Conservation (phyloP, 768 basidiomycete genomes). For the Agrocybe praecox region DNA sequence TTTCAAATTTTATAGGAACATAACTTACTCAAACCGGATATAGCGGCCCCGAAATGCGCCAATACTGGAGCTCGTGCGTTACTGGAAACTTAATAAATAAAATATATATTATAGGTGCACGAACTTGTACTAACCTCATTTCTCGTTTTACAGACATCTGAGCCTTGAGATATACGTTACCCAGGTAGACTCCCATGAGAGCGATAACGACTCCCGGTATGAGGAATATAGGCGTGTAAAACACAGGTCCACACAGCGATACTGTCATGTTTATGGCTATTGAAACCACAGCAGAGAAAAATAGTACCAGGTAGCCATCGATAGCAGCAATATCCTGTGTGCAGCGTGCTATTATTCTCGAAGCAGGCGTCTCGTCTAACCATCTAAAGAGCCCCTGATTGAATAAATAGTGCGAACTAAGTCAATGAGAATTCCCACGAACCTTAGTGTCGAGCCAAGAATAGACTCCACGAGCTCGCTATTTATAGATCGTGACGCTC, state of each 20-base stretch:
- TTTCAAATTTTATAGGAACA: too few relatives aligned
- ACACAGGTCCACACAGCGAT: constrained; percentile 42
- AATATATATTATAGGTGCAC: too few relatives aligned
- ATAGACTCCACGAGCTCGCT: constrained; percentile 7
- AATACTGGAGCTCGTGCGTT: too few relatives aligned
- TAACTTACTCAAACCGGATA: too few relatives aligned
- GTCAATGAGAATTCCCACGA: neutral
- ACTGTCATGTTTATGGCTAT: constrained; percentile 35
- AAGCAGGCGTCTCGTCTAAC: constrained; percentile 45
- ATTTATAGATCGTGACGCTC: constrained; percentile 19
- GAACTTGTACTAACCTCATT: constrained; percentile 32
- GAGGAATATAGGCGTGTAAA: constrained; percentile 46
- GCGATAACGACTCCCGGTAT: constrained; percentile 43
- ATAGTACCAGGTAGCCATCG: constrained; percentile 43
- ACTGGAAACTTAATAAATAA: too few relatives aligned
- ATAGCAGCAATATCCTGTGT: constrained; percentile 66
- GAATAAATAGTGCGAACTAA: too few relatives aligned
- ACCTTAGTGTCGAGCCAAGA: constrained; percentile 10
- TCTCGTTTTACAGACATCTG: constrained; percentile 50
- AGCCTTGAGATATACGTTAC: constrained; percentile 43
- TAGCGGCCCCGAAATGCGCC: too few relatives aligned
- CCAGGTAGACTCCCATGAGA: constrained; percentile 43
- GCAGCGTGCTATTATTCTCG: constrained; percentile 64
- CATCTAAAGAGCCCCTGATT: too few relatives aligned
- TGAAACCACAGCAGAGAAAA: constrained; percentile 25